Conservation (phyloP, 2,329 filamentous ascomycete genomes). For the Fusarium scirpi region DNA sequence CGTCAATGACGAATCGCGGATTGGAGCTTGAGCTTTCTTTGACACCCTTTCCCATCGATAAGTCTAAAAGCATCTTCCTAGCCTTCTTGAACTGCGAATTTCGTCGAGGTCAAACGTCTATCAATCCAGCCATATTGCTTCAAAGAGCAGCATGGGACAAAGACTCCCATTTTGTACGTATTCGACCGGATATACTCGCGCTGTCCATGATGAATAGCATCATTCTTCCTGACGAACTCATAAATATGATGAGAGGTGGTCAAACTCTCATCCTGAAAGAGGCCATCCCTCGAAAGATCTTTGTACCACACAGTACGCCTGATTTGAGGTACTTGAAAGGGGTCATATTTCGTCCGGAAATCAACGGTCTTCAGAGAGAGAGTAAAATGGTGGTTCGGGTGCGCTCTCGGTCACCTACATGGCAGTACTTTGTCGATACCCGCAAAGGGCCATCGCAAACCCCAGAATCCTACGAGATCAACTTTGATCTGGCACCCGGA, state of each 20-base stretch:
- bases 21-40: constrained; percentile 45
- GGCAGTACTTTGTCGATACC: constrained; percentile 43
- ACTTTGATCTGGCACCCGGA: constrained; percentile 42
- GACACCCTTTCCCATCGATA: constrained; percentile 46
- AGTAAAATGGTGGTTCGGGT: constrained; percentile 29
- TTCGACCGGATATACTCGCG: constrained; percentile 43
- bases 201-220: constrained; percentile 47
- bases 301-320: constrained; percentile 39
- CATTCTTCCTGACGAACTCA: constrained; percentile 41
- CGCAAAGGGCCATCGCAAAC: constrained; percentile 13
- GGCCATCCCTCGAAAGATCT: constrained; percentile 41
- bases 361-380: constrained; percentile 15
- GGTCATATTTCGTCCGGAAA: constrained; percentile 43
- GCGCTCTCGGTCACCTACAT: constrained; percentile 45
- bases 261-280: constrained; percentile 22
- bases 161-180: constrained; percentile 46
- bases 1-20: constrained; percentile 43
- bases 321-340: constrained; percentile 42
- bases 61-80: constrained; percentile 46
- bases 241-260: constrained; percentile 29
- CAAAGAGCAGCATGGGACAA: constrained; percentile 48
- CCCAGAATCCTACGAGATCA: constrained; percentile 44
- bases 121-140: constrained; percentile 47
- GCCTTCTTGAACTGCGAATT: constrained; percentile 49
- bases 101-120: constrained; percentile 38